A percentile compares a stretch with the other conserved stretches of the same genome.
phyloP scores from a whole-genome alignment of 148 eudicot species.

The Fagopyrum homotropicum region DNA sequence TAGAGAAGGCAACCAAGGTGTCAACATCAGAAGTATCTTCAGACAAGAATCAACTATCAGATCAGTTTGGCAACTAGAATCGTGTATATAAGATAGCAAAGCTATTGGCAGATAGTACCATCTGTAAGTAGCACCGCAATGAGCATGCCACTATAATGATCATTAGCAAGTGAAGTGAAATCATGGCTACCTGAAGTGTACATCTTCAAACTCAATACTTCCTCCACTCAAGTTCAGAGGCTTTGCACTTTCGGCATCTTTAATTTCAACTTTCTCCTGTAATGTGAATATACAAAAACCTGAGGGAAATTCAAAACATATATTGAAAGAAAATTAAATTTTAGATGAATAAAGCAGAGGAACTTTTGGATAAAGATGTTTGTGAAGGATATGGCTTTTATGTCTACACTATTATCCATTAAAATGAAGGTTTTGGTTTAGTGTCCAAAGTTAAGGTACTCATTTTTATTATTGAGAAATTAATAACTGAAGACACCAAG shows the following conservation, averaged over 20 bases:
- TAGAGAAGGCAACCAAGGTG: constrained; percentile 9
- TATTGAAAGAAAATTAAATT: not conserved
- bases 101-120: not conserved
- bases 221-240: constrained; percentile 68
- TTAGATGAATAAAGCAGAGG: not conserved
- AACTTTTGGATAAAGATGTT: not conserved
- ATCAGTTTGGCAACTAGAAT: not conserved
- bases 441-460: not conserved
- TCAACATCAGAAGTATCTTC: not conserved
- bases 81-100: not conserved
- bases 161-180: not conserved
- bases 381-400: not conserved
- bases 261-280: constrained; percentile 73
- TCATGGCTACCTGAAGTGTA: constrained; percentile 70
- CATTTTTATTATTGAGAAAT: not conserved
- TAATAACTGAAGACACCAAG: not conserved
- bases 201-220: constrained; percentile 65
- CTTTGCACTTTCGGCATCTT: constrained; percentile 57
- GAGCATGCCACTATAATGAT: not conserved
- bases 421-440: not conserved
- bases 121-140: not conserved
- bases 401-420: not conserved
- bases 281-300: constrained; percentile 14
- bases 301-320: not conserved
- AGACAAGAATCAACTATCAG: not conserved